Evolutionary conservation across 495 filamentous ascomycete species (phyloP).

Genomic region (Neurospora africana): DNA sequence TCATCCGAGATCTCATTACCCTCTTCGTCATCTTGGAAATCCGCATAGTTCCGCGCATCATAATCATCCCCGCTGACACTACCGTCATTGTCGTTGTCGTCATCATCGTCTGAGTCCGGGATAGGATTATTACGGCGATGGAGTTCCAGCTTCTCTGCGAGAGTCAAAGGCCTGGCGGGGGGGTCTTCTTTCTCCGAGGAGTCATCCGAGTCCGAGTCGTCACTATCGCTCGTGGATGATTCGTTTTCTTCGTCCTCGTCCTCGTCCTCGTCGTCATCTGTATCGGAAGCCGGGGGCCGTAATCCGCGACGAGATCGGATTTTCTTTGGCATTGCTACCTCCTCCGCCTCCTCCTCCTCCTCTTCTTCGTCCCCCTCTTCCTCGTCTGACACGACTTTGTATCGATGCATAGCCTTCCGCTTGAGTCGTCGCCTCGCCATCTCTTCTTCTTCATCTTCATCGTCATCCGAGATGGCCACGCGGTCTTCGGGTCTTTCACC

Average conservation of each 20-base stretch:
- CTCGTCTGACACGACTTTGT: not conserved
- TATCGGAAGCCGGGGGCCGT: not conserved
- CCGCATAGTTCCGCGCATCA: conserved; percentile 9
- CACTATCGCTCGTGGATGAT: not conserved
- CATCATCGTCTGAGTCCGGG: conserved; percentile 1
- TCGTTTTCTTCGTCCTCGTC: conserved; percentile 1
- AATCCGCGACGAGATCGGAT: not conserved
- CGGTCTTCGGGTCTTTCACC: not conserved
- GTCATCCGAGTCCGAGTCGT: not conserved
- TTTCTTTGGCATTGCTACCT: not conserved
- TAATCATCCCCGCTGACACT: conserved; percentile 7
- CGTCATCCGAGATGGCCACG: not conserved
- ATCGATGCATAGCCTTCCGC: not conserved
- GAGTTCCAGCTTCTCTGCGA: conserved; percentile 10
- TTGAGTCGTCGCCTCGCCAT: not conserved
- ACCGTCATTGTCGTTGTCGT: conserved; percentile 2
- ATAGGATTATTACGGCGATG: conserved; percentile 3
- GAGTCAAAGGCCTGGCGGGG: conserved; percentile 1
- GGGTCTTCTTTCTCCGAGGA: not conserved
- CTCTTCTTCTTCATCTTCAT: not conserved
- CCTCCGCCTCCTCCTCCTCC: not conserved
- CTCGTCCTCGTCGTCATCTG: conserved; percentile 2
- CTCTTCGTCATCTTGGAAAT: conserved; percentile 14
- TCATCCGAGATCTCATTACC: not conserved
- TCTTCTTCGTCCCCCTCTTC: not conserved